Conservation (phyloP, 345 rosid genomes). For the Murraya paniculata region DNA sequence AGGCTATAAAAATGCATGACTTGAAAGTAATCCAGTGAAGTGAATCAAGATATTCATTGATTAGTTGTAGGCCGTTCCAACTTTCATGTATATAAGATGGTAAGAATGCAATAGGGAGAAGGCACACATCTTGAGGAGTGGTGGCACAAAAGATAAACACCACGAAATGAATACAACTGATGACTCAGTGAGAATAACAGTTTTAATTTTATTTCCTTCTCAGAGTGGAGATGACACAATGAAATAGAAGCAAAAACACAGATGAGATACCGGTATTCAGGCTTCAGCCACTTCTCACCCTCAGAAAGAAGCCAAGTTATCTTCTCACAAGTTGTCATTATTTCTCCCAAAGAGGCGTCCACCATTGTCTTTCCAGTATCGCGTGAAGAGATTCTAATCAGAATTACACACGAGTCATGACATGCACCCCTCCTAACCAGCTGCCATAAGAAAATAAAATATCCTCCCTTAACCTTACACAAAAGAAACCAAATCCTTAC, state of each 20-base stretch:
- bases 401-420: slow-evolving; percentile 13
- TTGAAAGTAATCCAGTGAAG: not conserved
- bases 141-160: slow-evolving; percentile 3
- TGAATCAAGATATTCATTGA: not conserved
- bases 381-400: slow-evolving; percentile 79
- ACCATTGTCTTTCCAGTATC: slow-evolving; percentile 99
- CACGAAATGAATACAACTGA: not conserved
- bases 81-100: not conserved
- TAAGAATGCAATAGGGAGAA: slow-evolving; percentile 2
- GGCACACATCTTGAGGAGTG: slow-evolving; percentile 4
- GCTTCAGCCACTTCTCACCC: slow-evolving; percentile 96
- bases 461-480: not conserved
- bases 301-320: slow-evolving; percentile 98
- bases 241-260: slow-evolving; percentile 8
- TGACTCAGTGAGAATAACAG: not conserved
- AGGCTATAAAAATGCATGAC: not conserved
- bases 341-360: slow-evolving; percentile 96
- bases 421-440: not conserved
- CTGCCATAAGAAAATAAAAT: not conserved
- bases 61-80: not conserved
- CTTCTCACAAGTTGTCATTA: slow-evolving; percentile 99
- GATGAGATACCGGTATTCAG: slow-evolving; percentile 69
- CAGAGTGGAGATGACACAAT: not conserved
- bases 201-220: not conserved
- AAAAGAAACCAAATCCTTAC: slow-evolving; percentile 41